Evolutionary conservation across 2,329 filamentous ascomycete species (phyloP).

Genomic region (Aspergillus phoenicis): DNA sequence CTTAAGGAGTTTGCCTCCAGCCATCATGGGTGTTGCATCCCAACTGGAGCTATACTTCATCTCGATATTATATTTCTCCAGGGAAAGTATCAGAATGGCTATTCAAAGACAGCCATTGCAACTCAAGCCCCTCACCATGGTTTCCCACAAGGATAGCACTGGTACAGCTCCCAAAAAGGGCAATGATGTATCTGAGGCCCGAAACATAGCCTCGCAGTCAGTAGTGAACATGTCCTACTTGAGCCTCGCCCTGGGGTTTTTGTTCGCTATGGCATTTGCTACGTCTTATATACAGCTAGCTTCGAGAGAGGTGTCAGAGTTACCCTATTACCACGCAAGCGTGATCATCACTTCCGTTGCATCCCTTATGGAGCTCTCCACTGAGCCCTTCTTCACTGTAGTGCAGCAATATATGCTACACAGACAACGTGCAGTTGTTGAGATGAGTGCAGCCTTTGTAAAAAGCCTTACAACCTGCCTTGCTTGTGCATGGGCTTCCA

Average conservation of each 20-base stretch:
- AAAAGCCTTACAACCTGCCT: constrained; percentile 76
- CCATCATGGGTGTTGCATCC: constrained; percentile 79
- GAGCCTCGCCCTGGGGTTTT: constrained; percentile 67
- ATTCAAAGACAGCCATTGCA: constrained; percentile 72
- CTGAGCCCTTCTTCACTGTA: constrained; percentile 87
- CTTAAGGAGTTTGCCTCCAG: constrained; percentile 82
- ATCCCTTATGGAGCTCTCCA: constrained; percentile 72
- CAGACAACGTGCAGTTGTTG: constrained; percentile 76
- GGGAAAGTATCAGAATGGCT: constrained; percentile 88
- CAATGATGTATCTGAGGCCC: constrained; percentile 22
- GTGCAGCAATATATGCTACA: constrained; percentile 82
- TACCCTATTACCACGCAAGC: constrained; percentile 65
- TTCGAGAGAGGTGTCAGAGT: constrained; percentile 54
- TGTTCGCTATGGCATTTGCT: constrained; percentile 66
- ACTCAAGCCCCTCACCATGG: constrained; percentile 15
- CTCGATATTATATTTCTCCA: constrained; percentile 89
- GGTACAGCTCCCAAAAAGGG: constrained; percentile 11
- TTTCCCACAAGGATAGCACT: constrained; percentile 17
- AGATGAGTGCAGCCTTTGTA: constrained; percentile 76
- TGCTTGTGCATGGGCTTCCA: constrained; percentile 66
- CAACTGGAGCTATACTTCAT: constrained; percentile 93
- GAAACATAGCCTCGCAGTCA: constrained; percentile 59
- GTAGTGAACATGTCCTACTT: constrained; percentile 89
- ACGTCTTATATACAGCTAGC: constrained; percentile 65
- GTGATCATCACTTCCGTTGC: constrained; percentile 59